Percentiles rank a stretch among this genome's conserved stretches.
Evolutionary conservation across 345 rosid species (phyloP).

Genomic region (Eucalyptus regnans): DNA sequence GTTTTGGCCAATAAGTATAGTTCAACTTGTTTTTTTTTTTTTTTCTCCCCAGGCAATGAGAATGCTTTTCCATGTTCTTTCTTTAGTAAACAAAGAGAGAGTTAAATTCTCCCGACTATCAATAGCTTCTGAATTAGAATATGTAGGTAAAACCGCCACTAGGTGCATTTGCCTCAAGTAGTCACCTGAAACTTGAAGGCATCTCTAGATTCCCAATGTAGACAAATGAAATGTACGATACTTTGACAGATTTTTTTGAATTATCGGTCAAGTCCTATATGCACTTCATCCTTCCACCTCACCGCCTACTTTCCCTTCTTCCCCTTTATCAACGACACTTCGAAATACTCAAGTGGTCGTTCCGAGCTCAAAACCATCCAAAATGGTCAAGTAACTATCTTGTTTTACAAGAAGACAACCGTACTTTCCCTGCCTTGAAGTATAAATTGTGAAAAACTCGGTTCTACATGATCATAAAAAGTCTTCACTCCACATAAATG

Average conservation of each 20-base stretch:
- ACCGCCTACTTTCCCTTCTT: too few relatives aligned
- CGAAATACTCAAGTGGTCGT: too few relatives aligned
- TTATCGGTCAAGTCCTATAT: accelerated
- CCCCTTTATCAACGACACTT: too few relatives aligned
- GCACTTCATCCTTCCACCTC: too few relatives aligned
- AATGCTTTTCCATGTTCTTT: background rate
- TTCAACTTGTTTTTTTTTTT: background rate
- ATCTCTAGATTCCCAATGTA: background rate
- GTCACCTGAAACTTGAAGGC: background rate
- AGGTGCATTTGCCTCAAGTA: background rate
- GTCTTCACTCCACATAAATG: background rate
- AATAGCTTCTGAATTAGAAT: background rate
- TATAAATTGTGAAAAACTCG: too few relatives aligned
- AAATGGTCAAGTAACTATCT: too few relatives aligned
- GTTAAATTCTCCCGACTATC: background rate
- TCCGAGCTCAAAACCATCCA: too few relatives aligned
- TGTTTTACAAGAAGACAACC: too few relatives aligned
- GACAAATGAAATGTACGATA: background rate
- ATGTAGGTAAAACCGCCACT: background rate
- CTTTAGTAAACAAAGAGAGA: background rate
- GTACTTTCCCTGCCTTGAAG: too few relatives aligned
- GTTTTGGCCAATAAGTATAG: background rate
- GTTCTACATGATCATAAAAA: background rate
- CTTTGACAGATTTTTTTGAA: background rate
- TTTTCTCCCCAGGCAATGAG: background rate